Evolutionary conservation across 441 rosid species (phyloP).

Genomic region (Sinapis alba): DNA sequence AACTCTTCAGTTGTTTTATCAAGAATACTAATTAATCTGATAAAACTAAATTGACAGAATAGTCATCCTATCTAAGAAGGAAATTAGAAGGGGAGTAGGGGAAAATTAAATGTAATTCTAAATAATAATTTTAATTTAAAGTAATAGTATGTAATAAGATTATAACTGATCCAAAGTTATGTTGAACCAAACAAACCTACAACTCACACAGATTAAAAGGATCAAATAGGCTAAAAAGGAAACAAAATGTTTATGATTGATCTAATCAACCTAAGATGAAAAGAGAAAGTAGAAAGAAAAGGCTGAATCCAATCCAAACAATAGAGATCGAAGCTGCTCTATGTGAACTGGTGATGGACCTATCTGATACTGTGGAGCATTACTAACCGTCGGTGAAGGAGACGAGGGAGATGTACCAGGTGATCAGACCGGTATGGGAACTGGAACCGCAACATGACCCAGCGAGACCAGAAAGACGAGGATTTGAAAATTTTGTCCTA

Average conservation of each 20-base stretch:
- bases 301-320: neutral
- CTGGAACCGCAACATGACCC: conserved; percentile 8
- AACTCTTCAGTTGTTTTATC: too few relatives aligned
- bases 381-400: conserved; percentile 1
- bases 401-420: neutral
- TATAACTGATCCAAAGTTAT: too few relatives aligned
- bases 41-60: too few relatives aligned
- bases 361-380: neutral
- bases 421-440: conserved; percentile 2
- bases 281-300: neutral
- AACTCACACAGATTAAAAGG: too few relatives aligned
- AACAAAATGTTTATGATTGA: neutral
- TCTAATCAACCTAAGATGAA: neutral
- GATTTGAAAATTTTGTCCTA: conserved; percentile 24
- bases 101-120: too few relatives aligned
- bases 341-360: neutral
- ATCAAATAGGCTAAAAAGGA: neutral
- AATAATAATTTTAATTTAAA: too few relatives aligned
- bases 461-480: conserved; percentile 14
- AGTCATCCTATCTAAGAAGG: too few relatives aligned
- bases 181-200: too few relatives aligned
- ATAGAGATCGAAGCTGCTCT: neutral
- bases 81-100: too few relatives aligned
- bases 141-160: too few relatives aligned
- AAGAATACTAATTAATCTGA: too few relatives aligned